Evolutionary conservation across 2,329 filamentous ascomycete genomes (phyloP).

Genomic region (Pseudocercospora fijiensis): DNA sequence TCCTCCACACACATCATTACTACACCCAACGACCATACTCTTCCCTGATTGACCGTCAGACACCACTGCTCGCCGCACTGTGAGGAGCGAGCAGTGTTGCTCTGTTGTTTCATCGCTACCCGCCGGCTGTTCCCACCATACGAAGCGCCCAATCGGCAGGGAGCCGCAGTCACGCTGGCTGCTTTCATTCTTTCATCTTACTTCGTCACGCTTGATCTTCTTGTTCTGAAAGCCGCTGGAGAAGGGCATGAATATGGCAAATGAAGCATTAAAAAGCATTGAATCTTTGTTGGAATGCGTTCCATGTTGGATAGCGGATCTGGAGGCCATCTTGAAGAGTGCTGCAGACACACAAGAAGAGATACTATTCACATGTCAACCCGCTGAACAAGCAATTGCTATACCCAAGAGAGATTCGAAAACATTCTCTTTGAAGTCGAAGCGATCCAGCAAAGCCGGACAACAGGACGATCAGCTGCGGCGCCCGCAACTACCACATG

Average conservation of each 20-base stretch:
- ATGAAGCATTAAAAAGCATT: conserved; percentile 35
- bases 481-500: conserved; percentile 29
- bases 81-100: not conserved
- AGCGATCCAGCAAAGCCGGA: conserved; percentile 5
- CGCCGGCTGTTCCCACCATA: conserved; percentile 1
- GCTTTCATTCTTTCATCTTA: conserved; percentile 3
- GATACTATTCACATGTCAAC: conserved; percentile 28
- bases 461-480: conserved; percentile 15
- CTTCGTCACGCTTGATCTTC: not conserved
- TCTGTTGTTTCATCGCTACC: not conserved
- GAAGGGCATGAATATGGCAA: conserved; percentile 31
- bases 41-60: not conserved
- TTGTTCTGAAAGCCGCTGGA: not conserved
- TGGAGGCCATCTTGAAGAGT: conserved; percentile 33
- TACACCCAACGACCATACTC: conserved; percentile 8
- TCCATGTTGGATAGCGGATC: conserved; percentile 36
- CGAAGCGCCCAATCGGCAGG: not conserved
- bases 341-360: conserved; percentile 32
- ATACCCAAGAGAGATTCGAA: conserved; percentile 20
- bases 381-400: conserved; percentile 12
- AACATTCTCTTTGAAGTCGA: conserved; percentile 30
- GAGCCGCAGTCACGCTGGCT: not conserved
- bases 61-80: not conserved
- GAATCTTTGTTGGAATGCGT: conserved; percentile 33
- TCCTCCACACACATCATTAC: conserved; percentile 8